Base-by-base conservation (phyloP, 2,329 filamentous ascomycete species). In the Davidsoniella eucalypti region DNA sequence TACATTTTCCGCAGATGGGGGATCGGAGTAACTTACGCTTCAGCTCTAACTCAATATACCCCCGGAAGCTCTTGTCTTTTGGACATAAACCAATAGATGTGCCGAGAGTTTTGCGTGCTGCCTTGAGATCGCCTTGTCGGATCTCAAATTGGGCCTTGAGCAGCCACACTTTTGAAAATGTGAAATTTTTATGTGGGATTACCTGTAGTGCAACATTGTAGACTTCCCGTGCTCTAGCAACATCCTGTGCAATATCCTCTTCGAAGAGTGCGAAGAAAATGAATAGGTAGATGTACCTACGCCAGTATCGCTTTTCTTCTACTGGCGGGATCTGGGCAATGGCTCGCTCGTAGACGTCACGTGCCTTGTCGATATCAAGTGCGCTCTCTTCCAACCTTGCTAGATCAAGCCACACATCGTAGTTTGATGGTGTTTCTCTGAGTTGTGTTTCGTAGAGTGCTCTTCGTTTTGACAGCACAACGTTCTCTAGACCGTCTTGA, bases 261-360 rank as follows among this genome's bases (percentile, higher is more conserved):
- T 96, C 92, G 78, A 84, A 96, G 16, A 95, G 69, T 8, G 92
- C 92, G 64, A 96, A 98, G 67, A 96, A 95, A 41, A 96, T 78
- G 87, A 90, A 98, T 1, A 98, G 75, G 61, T 96, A 98, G 54
- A 98, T 93, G 64, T 98, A 98, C 36, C 92, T 75, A 56, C 92
- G 76, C 92, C 92, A 98, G 64, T 96, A 88, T 44, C 92, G 78
- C 70, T 98, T 98, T 63, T 96, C 92, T 58, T 93, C 85, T 17
- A 87, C 93, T 0, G 92, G 90, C 2, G 92, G 92, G 12, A 96
- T 79, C 61, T 98, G 90, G 4, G 92, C 87, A 57, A 98, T 94
- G 2, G 92, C 92, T 58, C 87, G 78, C 66, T 98, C 92, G 65
- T 96, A 98, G 12, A 94, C 80, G 57, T 98, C 92, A 33, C 92